phyloP scores from a whole-genome alignment of 2,329 filamentous ascomycete genomes.

The Fusarium sarcochroum region DNA sequence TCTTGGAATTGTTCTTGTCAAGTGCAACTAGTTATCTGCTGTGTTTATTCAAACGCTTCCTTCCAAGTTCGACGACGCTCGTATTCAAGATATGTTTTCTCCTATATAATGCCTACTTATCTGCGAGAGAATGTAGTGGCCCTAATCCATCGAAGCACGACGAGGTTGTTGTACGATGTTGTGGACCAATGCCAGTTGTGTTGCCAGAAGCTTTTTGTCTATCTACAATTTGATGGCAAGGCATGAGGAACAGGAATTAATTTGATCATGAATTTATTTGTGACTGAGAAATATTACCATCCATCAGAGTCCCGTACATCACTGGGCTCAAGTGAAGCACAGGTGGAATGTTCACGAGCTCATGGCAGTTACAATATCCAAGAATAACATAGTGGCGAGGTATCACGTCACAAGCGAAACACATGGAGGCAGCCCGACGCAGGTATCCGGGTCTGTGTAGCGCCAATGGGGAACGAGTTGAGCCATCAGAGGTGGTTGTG shows the following conservation, averaged over 20 bases:
- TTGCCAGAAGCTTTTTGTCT: neutral
- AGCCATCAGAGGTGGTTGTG: conserved; percentile 32
- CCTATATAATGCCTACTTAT: neutral
- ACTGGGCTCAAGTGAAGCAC: neutral
- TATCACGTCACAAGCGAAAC: conserved; percentile 14
- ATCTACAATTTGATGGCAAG: neutral
- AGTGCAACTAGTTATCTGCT: too few species aligned
- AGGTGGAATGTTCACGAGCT: neutral
- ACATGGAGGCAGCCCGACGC: conserved; percentile 24
- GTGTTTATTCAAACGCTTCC: neutral
- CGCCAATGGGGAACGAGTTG: conserved; percentile 18
- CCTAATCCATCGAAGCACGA: neutral
- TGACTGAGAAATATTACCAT: neutral
- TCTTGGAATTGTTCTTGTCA: neutral
- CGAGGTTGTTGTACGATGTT: neutral
- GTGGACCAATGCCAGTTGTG: neutral
- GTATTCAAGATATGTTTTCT: neutral
- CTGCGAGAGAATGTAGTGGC: neutral
- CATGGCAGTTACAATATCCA: neutral
- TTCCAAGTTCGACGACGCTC: neutral
- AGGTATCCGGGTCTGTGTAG: conserved; percentile 13
- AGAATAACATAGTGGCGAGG: conserved; percentile 1
- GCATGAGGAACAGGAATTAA: neutral
- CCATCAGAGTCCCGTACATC: neutral
- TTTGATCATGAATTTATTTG: neutral